Base-by-base conservation (phyloP, 2,329 filamentous ascomycete species). In the Xylaria hypoxylon region DNA sequence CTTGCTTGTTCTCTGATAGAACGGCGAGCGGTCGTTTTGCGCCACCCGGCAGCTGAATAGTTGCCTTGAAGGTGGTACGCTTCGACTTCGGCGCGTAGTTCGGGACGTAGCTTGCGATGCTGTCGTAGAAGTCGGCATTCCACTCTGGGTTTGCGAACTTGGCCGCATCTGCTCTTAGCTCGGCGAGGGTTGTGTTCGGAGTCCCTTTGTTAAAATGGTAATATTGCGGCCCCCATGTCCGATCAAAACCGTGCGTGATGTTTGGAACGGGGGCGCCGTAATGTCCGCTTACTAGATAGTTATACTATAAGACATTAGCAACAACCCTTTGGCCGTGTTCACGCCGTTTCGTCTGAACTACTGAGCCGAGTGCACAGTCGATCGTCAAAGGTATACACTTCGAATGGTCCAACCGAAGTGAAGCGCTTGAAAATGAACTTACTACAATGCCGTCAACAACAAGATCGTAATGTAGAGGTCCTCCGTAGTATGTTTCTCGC, bases 151-250 rank as follows among this genome's bases (percentile, higher is more conserved):
- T 78, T 2, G 84, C 85, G 62, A 82, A 83, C 68, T 82, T 76
- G 17, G 80, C 79, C 0, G 89, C 88, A 64, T 90, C 88, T 2
- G 79, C 77, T 19, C 86, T 81, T 1, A 89, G 80, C 3, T 81
- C 79, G 8, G 82, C 76, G 38, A 87, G 79, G 2, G 80, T 77
- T 1, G 81, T 80, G 5, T 81, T 80, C 0, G 80, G 77, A 0
- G 80, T 77, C 7, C 86, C 86, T 59, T 83, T 83, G 75, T 90
- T 90, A 80, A 90, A 90, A 73, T 89, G 81, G 71, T 86, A 90
- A 70, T 85, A 89, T 72, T 87, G 84, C 56, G 88, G 88, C 0
- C 88, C 88, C 72, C 88, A 90, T 0, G 87, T 90, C 3, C 87
- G 81, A 70, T 90, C 88, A 67, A 90, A 90, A 0, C 88, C 88